phyloP scores from a whole-genome alignment of 2,329 filamentous ascomycete species.

The Monosporascus ibericus region DNA sequence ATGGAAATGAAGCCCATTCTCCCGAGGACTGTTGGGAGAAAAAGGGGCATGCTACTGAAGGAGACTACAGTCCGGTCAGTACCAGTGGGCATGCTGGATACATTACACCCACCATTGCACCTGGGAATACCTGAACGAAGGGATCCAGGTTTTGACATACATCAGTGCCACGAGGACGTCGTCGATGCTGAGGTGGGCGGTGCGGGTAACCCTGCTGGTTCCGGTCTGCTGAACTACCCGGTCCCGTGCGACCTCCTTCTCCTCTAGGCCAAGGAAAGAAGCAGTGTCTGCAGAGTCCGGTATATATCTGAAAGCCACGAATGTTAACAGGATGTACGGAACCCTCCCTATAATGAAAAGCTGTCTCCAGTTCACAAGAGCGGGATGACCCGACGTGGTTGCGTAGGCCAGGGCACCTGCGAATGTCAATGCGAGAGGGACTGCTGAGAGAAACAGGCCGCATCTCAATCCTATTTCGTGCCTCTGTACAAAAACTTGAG shows the following conservation, averaged over 20 bases:
- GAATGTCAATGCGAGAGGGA: slow-evolving; percentile 63
- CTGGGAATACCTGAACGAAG: no score
- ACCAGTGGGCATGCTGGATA: no score
- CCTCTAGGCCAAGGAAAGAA: slow-evolving; percentile 48
- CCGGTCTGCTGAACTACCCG: slow-evolving; percentile 2
- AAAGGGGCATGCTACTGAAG: no score
- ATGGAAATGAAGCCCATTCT: no score
- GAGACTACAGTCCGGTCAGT: no score
- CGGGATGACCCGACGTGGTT: slow-evolving; percentile 56
- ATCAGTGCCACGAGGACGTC: no score
- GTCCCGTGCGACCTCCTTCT: slow-evolving; percentile 50
- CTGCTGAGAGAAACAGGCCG: slow-evolving; percentile 32
- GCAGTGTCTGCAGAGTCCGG: slow-evolving; percentile 45
- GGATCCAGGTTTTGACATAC: no score
- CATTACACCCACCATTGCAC: no score
- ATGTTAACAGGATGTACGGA: slow-evolving; percentile 25
- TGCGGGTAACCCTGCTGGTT: no score
- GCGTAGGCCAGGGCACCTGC: slow-evolving; percentile 62
- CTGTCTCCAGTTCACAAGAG: slow-evolving; percentile 39
- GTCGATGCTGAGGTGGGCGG: no score
- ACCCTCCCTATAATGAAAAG: slow-evolving; percentile 30
- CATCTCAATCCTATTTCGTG: slow-evolving; percentile 37
- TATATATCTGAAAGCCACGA: slow-evolving; percentile 22
- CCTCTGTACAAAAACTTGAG: slow-evolving; percentile 31
- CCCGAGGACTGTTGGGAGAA: no score